A percentile compares a stretch with the other conserved stretches of the same genome.
Evolutionary conservation across 331 rosid genomes (phyloP).

Genomic region (Arachis monticola): DNA sequence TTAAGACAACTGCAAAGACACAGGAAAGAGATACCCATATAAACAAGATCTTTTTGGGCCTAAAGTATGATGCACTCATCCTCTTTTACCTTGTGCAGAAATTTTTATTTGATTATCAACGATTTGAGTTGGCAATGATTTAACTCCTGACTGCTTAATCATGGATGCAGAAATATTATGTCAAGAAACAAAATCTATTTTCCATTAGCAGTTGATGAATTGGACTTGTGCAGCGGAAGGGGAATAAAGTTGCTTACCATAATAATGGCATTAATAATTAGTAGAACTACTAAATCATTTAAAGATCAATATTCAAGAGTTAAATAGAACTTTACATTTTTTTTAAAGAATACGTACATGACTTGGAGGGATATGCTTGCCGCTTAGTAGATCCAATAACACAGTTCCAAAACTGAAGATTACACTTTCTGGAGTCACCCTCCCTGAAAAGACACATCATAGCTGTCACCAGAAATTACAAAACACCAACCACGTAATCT

Average conservation of each 20-base stretch:
- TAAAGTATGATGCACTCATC: neutral
- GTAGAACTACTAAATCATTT: neutral
- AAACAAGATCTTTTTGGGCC: neutral
- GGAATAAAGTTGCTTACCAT: neutral
- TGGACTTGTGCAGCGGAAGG: neutral
- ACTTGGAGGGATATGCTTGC: conserved; percentile 86
- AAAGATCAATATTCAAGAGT: neutral
- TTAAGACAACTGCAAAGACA: neutral
- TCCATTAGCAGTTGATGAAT: neutral
- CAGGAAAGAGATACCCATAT: neutral
- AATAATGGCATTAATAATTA: neutral
- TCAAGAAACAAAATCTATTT: neutral
- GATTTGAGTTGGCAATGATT: neutral
- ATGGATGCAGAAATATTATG: neutral
- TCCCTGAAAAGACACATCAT: conserved; percentile 50
- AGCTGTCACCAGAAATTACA: conserved; percentile 11
- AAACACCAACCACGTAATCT: neutral
- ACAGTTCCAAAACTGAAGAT: conserved; percentile 85
- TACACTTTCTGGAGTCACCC: conserved; percentile 80
- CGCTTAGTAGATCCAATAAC: conserved; percentile 81
- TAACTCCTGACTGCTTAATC: neutral
- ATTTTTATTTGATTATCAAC: neutral
- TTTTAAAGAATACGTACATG: conserved; percentile 54
- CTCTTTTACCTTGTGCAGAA: neutral
- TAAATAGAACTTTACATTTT: neutral